Evolutionary conservation across 768 basidiomycete species (phyloP).

Genomic region (Piloderma croceum): DNA sequence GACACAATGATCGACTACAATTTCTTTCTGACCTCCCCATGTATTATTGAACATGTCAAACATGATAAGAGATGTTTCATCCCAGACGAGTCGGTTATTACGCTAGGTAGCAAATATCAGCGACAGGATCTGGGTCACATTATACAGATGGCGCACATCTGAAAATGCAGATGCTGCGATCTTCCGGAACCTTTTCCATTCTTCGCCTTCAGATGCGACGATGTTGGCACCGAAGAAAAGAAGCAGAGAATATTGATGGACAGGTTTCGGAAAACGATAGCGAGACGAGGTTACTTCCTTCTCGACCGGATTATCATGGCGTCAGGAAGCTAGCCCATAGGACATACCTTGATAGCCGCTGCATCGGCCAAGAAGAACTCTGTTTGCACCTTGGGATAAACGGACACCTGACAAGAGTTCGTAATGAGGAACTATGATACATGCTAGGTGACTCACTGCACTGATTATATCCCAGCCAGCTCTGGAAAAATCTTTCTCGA

Average conservation of each 20-base stretch:
- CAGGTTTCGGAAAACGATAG: slow-evolving; percentile 53
- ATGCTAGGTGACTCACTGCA: neutral
- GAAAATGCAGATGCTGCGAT: slow-evolving; percentile 62
- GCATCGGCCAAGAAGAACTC: slow-evolving; percentile 31
- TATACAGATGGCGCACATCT: slow-evolving; percentile 39
- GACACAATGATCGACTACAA: slow-evolving; percentile 41
- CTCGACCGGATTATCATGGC: too few relatives aligned
- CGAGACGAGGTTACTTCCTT: slow-evolving; percentile 48
- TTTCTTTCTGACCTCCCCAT: slow-evolving; percentile 38
- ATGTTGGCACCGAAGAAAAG: slow-evolving; percentile 56
- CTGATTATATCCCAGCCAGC: neutral
- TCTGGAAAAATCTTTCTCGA: neutral
- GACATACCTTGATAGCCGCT: slow-evolving; percentile 32
- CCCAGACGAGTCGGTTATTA: slow-evolving; percentile 45
- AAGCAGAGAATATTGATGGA: slow-evolving; percentile 40
- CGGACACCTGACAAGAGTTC: slow-evolving; percentile 1
- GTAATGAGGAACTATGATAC: neutral
- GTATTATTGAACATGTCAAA: slow-evolving; percentile 30
- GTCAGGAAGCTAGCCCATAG: slow-evolving; percentile 13
- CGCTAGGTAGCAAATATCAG: slow-evolving; percentile 21
- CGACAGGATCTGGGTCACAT: slow-evolving; percentile 12
- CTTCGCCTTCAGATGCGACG: slow-evolving; percentile 56
- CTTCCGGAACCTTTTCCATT: slow-evolving; percentile 63
- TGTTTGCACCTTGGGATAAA: slow-evolving; percentile 8
- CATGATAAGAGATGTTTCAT: slow-evolving; percentile 18